phyloP scores from a whole-genome alignment of 2,329 filamentous ascomycete genomes.

The Verticillium alfalfae region DNA sequence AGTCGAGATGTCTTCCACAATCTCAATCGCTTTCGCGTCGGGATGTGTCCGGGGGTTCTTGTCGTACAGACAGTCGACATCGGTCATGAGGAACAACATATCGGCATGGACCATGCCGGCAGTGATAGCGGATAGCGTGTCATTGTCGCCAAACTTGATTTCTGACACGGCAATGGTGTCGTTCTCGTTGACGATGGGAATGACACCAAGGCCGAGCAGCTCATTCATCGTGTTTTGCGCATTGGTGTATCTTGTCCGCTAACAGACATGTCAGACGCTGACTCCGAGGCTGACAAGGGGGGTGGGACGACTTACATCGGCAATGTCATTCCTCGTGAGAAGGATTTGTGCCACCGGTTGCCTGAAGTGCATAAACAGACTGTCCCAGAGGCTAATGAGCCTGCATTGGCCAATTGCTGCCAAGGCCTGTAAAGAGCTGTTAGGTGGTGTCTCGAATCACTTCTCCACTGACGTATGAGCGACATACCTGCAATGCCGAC shows the following conservation, averaged over 20 bases:
- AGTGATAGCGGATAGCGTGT: conserved; percentile 93
- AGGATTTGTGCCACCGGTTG: conserved; percentile 94
- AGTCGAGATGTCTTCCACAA: conserved; percentile 81
- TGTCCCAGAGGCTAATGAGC: conserved; percentile 93
- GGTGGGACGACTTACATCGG: conserved; percentile 58
- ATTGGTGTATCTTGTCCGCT: conserved; percentile 91
- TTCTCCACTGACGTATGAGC: neutral
- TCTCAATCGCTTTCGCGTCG: conserved; percentile 83
- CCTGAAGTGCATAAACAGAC: conserved; percentile 77
- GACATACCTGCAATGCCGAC: conserved; percentile 69
- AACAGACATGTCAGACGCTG: conserved; percentile 10
- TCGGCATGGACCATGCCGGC: conserved; percentile 97
- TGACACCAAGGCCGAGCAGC: conserved; percentile 88
- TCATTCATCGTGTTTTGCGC: conserved; percentile 93
- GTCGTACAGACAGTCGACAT: conserved; percentile 95
- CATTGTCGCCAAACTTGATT: conserved; percentile 99
- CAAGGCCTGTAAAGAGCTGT: conserved; percentile 53
- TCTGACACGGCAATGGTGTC: conserved; percentile 94
- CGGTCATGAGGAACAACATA: conserved; percentile 96
- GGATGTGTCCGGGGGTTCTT: conserved; percentile 85
- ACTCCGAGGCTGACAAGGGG: neutral
- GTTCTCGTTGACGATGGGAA: conserved; percentile 98
- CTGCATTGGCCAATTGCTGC: conserved; percentile 95
- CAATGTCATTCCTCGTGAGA: conserved; percentile 91
- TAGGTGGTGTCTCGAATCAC: neutral